Evolutionary conservation across 2,329 filamentous ascomycete genomes (phyloP), one percentile per base, ranked within the genome.

Genomic region (Dactylonectria macrodidyma): DNA sequence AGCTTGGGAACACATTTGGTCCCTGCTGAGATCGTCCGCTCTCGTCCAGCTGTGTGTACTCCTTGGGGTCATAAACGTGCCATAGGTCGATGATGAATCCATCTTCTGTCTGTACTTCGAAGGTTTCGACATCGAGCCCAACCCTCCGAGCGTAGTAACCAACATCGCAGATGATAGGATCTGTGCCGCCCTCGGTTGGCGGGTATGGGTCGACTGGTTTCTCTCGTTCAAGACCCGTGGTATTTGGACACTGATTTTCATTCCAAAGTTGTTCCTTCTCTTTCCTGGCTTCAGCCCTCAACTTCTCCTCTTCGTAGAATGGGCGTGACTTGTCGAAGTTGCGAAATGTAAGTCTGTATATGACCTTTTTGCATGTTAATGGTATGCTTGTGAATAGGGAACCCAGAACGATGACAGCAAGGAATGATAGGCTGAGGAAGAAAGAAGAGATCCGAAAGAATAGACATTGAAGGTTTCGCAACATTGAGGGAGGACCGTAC

Each of bases 41-140:
- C 1, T 84, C 80, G 1, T 84, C 78, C 5, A 87, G 79, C 1
- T 86, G 85, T 0, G 83, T 84, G 76, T 94, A 92, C 67, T 95
- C 92, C 56, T 87, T 88, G 0, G 95, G 95, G 70, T 97, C 92
- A 78, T 93, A 97, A 30, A 98, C 86, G 79, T 98, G 95, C 91
- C 93, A 97, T 1, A 98, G 85, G 24, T 93, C 90, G 69, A 98
- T 92, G 52, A 98, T 89, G 78, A 97, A 98, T 1, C 95, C 95
- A 76, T 98, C 95, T 78, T 98, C 95, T 0, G 95, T 98, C 79
- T 97, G 92, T 0, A 98, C 95, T 57, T 93, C 86, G 75, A 94
- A 93, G 10, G 88, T 88, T 77, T 98, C 95, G 26, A 94, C 89
- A 68, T 98, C 94, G 1, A 98, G 86, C 0, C 95, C 95, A 14